Percentiles rank a stretch among this genome's conserved stretches.
These are phyloP conservation scores for Scedosporium aurantiacum DNA, from an alignment of 2,329 filamentous ascomycete species.

Conservation along the genomic window DNA sequence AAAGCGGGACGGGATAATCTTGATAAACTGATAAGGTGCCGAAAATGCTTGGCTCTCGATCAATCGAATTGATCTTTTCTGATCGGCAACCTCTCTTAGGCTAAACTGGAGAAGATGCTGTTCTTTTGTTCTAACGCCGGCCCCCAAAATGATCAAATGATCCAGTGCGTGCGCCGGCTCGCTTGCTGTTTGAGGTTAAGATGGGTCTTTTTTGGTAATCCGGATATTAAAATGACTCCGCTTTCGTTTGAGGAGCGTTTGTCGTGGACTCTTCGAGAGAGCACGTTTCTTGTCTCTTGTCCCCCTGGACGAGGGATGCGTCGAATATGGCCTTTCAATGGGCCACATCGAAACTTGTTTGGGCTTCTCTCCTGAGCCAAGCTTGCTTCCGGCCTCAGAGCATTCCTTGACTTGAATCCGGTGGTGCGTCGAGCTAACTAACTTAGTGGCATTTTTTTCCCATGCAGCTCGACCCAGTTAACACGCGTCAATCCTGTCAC, in stretches of 20 bases:
- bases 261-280: not conserved
- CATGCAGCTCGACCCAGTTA: too few species aligned
- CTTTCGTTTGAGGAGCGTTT: not conserved
- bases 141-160: not conserved
- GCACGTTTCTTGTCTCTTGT: not conserved
- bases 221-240: not conserved
- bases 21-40: slow-evolving; percentile 2
- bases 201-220: not conserved
- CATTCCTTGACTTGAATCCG: too few species aligned
- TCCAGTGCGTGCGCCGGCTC: not conserved
- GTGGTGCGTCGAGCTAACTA: too few species aligned
- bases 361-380: too few species aligned
- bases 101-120: not conserved
- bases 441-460: too few species aligned
- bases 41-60: not conserved
- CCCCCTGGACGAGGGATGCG: too few species aligned
- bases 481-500: too few species aligned
- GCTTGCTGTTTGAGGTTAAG: slow-evolving; percentile 1
- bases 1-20: not conserved
- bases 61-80: too few species aligned
- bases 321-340: too few species aligned
- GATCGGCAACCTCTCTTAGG: not conserved
- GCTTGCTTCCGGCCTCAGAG: too few species aligned
- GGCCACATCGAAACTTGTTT: too few species aligned
- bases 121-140: not conserved